A percentile compares a stretch with the other conserved stretches of the same genome.
Conservation (phyloP, 2,329 filamentous ascomycete species). For the Bipolaris victoriae region DNA sequence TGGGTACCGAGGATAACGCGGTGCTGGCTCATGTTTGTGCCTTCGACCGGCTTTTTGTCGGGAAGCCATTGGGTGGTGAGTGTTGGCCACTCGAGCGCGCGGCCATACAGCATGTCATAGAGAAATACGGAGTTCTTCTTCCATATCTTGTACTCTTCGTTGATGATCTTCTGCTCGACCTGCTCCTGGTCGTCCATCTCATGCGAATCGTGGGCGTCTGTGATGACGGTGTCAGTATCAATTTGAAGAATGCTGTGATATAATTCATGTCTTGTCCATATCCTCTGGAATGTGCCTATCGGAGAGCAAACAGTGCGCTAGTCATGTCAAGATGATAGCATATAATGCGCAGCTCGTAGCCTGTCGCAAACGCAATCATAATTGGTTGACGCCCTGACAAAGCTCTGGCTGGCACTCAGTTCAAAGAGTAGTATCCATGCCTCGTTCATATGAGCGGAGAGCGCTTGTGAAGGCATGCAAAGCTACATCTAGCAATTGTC, state of each 20-base stretch:
- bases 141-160: constrained; percentile 99
- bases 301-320: not conserved
- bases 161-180: constrained; percentile 85
- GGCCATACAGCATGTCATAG: constrained; percentile 95
- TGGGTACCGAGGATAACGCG: constrained; percentile 93
- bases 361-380: not conserved
- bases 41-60: constrained; percentile 67
- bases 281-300: not conserved
- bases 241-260: too few relatives aligned
- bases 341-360: not conserved
- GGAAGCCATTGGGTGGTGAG: constrained; percentile 98
- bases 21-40: constrained; percentile 86
- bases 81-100: constrained; percentile 95
- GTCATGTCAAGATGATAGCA: not conserved
- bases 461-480: not conserved
- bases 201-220: constrained; percentile 50
- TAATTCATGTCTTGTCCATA: too few relatives aligned
- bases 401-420: not conserved
- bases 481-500: not conserved
- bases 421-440: not conserved
- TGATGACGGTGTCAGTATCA: constrained; percentile 13
- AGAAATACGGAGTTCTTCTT: constrained; percentile 99
- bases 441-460: not conserved
- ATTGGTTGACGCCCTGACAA: not conserved
- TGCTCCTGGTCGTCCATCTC: constrained; percentile 73